Conservation (phyloP, 345 rosid genomes). For the Excoecaria agallocha region DNA sequence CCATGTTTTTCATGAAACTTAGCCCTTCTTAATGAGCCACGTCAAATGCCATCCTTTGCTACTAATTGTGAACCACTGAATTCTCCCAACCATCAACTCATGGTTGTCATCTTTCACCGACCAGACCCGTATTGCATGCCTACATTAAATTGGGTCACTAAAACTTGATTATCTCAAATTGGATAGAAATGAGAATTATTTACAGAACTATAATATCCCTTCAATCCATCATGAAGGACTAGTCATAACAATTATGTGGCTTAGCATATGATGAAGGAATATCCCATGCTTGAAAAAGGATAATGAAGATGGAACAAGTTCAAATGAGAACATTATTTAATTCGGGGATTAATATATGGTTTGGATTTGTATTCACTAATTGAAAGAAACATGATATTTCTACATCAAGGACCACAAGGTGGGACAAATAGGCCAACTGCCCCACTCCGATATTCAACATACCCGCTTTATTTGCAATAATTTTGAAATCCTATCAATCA, state of each 20-base stretch:
- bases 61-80: conserved; percentile 16
- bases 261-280: neutral
- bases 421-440: neutral
- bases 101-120: conserved; percentile 9
- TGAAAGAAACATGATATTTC: neutral
- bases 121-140: too few relatives aligned
- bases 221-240: too few relatives aligned
- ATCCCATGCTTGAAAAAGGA: neutral
- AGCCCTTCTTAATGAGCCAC: conserved; percentile 10
- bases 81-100: neutral
- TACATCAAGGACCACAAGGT: conserved; percentile 2
- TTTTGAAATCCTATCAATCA: neutral
- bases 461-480: neutral
- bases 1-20: neutral
- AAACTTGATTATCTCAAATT: neutral
- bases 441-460: neutral
- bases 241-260: neutral
- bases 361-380: neutral
- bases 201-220: neutral
- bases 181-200: neutral
- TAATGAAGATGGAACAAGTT: neutral
- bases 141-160: neutral
- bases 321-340: neutral
- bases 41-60: neutral
- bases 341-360: neutral